Conservation (phyloP, 345 rosid species). For the Psidium guajava region DNA sequence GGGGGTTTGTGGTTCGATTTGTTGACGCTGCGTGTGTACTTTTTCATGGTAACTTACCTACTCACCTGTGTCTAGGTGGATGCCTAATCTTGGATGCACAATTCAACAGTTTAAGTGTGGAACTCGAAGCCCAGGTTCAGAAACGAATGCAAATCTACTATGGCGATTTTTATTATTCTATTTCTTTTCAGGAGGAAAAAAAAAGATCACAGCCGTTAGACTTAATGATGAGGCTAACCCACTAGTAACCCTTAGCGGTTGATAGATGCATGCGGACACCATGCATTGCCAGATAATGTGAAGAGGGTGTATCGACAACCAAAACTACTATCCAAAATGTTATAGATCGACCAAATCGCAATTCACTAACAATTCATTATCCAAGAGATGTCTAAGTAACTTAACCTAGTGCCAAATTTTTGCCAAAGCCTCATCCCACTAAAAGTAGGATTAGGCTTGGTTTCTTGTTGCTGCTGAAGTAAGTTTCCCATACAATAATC, state of each 20-base stretch:
- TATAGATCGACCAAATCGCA: not conserved
- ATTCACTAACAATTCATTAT: not conserved
- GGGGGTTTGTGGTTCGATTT: no score
- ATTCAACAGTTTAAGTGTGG: not conserved
- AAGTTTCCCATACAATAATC: not conserved
- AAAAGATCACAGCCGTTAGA: not conserved
- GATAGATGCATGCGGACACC: not conserved
- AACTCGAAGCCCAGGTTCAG: not conserved
- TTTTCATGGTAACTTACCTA: not conserved
- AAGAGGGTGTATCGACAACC: not conserved
- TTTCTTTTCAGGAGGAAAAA: not conserved
- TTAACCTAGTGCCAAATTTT: not conserved
- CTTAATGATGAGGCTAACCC: not conserved
- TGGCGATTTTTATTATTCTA: not conserved
- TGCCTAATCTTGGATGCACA: not conserved
- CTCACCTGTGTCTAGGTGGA: not conserved
- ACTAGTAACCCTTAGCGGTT: not conserved
- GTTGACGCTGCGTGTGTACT: not conserved
- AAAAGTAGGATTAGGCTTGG: not conserved
- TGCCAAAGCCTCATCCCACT: not conserved
- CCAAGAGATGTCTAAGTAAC: not conserved
- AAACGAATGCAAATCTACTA: not conserved
- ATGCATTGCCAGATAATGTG: not conserved
- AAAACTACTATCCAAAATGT: not conserved
- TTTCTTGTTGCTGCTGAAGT: not conserved